Percentiles rank a stretch among this genome's conserved stretches.
These are phyloP conservation scores for Penicillium sp. DNA, from an alignment of 2,329 filamentous ascomycete species.

Conservation along the genomic window DNA sequence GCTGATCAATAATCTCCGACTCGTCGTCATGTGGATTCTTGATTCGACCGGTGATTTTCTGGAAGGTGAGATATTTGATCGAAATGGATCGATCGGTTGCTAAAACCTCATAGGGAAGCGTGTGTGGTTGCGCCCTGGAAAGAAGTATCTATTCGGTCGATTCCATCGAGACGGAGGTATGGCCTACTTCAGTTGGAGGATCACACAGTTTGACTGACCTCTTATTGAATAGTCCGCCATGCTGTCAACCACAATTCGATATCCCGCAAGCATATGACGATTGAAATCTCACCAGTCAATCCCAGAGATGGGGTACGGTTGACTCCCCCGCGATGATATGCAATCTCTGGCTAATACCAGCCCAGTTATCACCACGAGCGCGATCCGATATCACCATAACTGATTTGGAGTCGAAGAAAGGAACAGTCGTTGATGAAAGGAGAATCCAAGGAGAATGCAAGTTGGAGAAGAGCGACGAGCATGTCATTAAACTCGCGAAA, in stretches of 20 bases:
- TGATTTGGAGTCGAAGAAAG: constrained; percentile 80
- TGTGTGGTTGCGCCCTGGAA: constrained; percentile 82
- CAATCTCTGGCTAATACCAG: constrained; percentile 10
- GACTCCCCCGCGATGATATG: background rate
- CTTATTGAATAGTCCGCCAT: constrained; percentile 55
- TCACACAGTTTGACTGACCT: background rate
- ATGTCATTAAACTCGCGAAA: constrained; percentile 69
- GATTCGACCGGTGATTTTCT: constrained; percentile 52
- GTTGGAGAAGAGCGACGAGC: constrained; percentile 54
- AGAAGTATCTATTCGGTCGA: constrained; percentile 80
- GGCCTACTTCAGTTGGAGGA: background rate
- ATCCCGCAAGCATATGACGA: constrained; percentile 81
- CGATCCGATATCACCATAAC: constrained; percentile 71
- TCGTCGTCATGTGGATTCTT: constrained; percentile 61
- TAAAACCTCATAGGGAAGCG: constrained; percentile 56
- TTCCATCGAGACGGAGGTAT: constrained; percentile 63
- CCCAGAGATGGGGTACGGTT: constrained; percentile 64
- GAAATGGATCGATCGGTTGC: background rate
- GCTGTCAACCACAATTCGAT: constrained; percentile 77
- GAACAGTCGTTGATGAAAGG: constrained; percentile 73
- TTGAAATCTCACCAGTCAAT: constrained; percentile 66
- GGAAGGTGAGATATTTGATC: constrained; percentile 46
- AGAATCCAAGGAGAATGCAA: constrained; percentile 63
- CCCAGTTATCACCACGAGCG: constrained; percentile 59
- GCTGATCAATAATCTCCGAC: constrained; percentile 14